Percentiles rank a stretch among this genome's conserved stretches.
Conservation (phyloP, 129 eudicot species). For the Saussurea involucrata region DNA sequence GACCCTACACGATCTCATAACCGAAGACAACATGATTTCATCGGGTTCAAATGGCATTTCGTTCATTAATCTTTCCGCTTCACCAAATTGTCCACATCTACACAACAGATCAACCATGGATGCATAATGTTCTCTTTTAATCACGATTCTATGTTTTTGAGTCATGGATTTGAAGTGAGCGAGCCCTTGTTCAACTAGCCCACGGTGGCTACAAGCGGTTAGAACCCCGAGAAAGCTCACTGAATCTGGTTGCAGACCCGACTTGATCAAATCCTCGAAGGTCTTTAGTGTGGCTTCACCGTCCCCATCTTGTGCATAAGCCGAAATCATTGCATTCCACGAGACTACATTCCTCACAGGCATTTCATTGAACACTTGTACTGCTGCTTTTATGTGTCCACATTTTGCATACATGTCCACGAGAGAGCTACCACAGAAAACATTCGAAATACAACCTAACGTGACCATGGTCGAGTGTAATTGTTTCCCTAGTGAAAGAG, state of each 20-base stretch:
- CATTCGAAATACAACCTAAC: conserved; percentile 67
- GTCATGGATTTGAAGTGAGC: conserved; percentile 55
- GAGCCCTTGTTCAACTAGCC: conserved; percentile 66
- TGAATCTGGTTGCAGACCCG: conserved; percentile 64
- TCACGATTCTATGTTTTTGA: conserved; percentile 28
- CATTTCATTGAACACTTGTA: conserved; percentile 61
- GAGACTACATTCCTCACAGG: conserved; percentile 63
- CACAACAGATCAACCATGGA: conserved; percentile 67
- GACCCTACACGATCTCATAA: conserved; percentile 72
- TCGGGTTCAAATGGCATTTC: conserved; percentile 73
- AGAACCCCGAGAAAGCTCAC: conserved; percentile 64
- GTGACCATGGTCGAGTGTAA: conserved; percentile 50
- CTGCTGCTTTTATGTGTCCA: conserved; percentile 66
- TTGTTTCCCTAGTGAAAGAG: conserved; percentile 69
- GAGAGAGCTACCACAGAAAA: conserved; percentile 68
- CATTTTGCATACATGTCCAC: conserved; percentile 86
- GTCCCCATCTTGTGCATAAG: conserved; percentile 81
- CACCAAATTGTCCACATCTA: conserved; percentile 57
- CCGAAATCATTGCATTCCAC: conserved; percentile 79
- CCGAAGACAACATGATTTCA: conserved; percentile 77
- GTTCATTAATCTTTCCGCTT: conserved; percentile 60
- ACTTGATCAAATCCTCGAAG: conserved; percentile 51
- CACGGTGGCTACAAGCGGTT: conserved; percentile 75
- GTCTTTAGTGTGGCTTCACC: conserved; percentile 62
- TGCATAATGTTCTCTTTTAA: conserved; percentile 72